Base-by-base conservation (phyloP, 192 early-diverging fungal genomes). In the Nowakowskiella sp. region DNA sequence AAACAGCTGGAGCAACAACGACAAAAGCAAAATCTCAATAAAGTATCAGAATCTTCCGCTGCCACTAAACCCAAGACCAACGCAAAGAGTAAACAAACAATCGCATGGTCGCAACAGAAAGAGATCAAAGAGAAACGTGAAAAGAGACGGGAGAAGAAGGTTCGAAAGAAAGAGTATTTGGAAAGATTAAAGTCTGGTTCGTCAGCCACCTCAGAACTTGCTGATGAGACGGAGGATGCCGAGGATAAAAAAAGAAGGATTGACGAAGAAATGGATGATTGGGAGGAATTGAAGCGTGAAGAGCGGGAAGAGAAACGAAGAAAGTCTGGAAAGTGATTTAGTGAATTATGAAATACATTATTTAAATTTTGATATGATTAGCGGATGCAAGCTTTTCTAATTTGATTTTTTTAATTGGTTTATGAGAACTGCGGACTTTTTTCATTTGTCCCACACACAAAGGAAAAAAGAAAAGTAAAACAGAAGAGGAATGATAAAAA, bases 101-200 rank as follows among this genome's bases (percentile, higher is more conserved):
- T 47, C 16, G 24, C 85, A 7, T 92, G 89, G 89, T 91, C 88
- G 2, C 64, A 85, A 4, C 70, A 92, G 34, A 66, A 62, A 45
- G 81, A 83, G 32, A 65, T 70, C 31, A 89, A 83, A 58, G 79
- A 86, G 25, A 64, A 77, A 23, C 72, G 81, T 31, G 26, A 65
- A 8, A 83, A 86, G 10, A 71, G 89, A 1, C 70, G 81, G 31
- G 53, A 82, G 36, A 91, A 91, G 64, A 78, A 81, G 33, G 13
- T 39, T 13, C n/a, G 60, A 16, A 68, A 68, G 39, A 76, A 59
- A 39, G 62, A 70, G 31, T 39, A 57, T 30, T 51, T 61, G 19
- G 76, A 65, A 1, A 64, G 63, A 21, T 59, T 50, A 3, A 76
- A 74, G 24, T 62, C 72, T 10, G 58, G 68, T 7, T 36, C 24